Conservation (phyloP, 371 early-diverging fungal species). For the Encephalitozoon intestinalis region DNA sequence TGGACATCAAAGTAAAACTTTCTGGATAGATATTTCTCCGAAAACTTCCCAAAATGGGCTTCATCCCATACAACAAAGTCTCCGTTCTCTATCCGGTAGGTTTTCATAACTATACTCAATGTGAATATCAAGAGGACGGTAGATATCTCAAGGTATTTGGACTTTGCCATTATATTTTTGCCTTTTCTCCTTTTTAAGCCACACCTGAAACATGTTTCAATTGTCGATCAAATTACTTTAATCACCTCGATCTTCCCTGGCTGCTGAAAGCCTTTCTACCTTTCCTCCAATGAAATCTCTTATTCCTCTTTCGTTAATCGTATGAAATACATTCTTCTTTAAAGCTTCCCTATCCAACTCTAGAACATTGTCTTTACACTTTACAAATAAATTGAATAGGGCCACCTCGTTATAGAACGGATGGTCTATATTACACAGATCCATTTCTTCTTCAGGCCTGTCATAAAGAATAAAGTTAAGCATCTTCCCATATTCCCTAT, state of each 20-base stretch:
- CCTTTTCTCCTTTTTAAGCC: slow-evolving; percentile 41
- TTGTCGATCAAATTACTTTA: neutral
- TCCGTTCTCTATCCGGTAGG: slow-evolving; percentile 57
- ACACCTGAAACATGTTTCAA: slow-evolving; percentile 6
- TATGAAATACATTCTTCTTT: neutral
- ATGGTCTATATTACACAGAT: neutral
- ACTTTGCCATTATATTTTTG: slow-evolving; percentile 67
- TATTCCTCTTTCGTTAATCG: slow-evolving; percentile 12
- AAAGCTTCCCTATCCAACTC: neutral
- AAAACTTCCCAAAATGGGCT: slow-evolving; percentile 96
- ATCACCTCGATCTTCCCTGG: neutral
- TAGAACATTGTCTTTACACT: neutral
- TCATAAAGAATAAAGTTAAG: neutral
- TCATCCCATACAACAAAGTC: slow-evolving; percentile 69
- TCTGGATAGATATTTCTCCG: slow-evolving; percentile 71
- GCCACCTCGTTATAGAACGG: slow-evolving; percentile 1
- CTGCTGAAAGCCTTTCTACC: neutral
- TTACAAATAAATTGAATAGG: slow-evolving; percentile 3
- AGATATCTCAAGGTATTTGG: neutral
- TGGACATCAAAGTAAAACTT: slow-evolving; percentile 97
- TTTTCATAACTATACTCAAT: slow-evolving; percentile 51
- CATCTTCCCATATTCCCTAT: slow-evolving; percentile 4
- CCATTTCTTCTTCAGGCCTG: neutral
- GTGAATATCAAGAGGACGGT: slow-evolving; percentile 52
- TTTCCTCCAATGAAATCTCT: neutral